Conservation (phyloP, 225 moss, liverwort and hornwort genomes). For the Pleurozium schreberi region DNA sequence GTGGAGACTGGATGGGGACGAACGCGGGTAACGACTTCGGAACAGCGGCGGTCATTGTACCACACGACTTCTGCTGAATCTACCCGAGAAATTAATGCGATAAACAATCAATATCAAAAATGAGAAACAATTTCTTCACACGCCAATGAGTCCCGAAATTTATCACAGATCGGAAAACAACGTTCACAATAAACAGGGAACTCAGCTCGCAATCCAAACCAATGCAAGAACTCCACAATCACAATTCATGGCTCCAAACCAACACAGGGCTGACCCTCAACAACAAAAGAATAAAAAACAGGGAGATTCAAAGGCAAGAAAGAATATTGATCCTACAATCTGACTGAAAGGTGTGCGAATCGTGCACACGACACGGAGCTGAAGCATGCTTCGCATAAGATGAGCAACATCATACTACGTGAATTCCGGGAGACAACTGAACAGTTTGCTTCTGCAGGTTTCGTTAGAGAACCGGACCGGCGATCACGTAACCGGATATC, state of each 20-base stretch:
- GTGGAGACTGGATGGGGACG: slow-evolving; percentile 25
- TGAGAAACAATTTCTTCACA: too few relatives aligned
- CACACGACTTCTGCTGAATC: slow-evolving; percentile 28
- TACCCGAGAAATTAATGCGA: background rate
- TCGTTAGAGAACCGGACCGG: background rate
- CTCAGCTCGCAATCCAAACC: background rate
- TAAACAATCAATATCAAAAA: background rate
- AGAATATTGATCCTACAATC: background rate
- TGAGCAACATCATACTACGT: background rate
- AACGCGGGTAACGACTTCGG: slow-evolving; percentile 41
- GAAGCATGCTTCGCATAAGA: slow-evolving; percentile 1
- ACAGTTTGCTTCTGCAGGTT: too few relatives aligned
- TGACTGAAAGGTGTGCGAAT: background rate
- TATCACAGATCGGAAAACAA: background rate
- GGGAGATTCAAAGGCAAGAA: background rate
- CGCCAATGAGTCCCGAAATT: background rate
- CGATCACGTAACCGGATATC: background rate
- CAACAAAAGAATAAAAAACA: background rate
- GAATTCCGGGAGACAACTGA: background rate
- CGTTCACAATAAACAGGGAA: background rate
- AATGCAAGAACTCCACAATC: background rate
- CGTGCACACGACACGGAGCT: background rate
- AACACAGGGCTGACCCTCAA: background rate
- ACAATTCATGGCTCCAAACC: background rate
- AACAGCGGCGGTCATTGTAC: slow-evolving; percentile 36